phyloP scores from a whole-genome alignment of 768 basidiomycete genomes.

The Terana coerulea region DNA sequence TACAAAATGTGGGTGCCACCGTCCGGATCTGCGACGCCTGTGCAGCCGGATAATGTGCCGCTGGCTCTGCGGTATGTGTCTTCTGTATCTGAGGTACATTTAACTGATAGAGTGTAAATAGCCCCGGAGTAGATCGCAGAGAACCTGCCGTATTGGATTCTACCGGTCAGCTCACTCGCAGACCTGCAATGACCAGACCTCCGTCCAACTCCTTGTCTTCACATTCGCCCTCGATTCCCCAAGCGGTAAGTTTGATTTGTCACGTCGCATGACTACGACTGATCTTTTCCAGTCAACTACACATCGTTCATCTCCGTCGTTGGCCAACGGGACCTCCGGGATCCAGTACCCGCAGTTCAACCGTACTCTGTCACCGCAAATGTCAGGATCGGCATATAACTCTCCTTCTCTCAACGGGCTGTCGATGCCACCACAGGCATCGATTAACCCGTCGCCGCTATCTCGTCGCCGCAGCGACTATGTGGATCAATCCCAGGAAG shows the following conservation, averaged over 20 bases:
- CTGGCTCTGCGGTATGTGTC: constrained; percentile 2
- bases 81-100: background rate
- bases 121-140: background rate
- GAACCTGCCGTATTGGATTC: constrained; percentile 1
- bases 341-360: constrained; percentile 55
- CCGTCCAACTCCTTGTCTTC: constrained; percentile 37
- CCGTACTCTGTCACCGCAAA: constrained; percentile 35
- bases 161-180: constrained; percentile 31
- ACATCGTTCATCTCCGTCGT: constrained; percentile 32
- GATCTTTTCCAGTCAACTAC: constrained; percentile 31
- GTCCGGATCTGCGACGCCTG: constrained; percentile 1
- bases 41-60: background rate
- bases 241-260: constrained; percentile 38
- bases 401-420: constrained; percentile 37
- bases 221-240: constrained; percentile 41
- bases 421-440: constrained; percentile 78
- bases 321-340: constrained; percentile 38
- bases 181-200: constrained; percentile 38
- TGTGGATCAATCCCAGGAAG: constrained; percentile 72
- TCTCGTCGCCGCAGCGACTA: constrained; percentile 74
- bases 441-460: constrained; percentile 75
- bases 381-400: constrained; percentile 37
- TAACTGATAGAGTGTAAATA: background rate
- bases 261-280: background rate
- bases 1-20: constrained; percentile 16